Base-by-base conservation (phyloP, 108 stramenopile species). In the Mediolabrus comicus region DNA sequence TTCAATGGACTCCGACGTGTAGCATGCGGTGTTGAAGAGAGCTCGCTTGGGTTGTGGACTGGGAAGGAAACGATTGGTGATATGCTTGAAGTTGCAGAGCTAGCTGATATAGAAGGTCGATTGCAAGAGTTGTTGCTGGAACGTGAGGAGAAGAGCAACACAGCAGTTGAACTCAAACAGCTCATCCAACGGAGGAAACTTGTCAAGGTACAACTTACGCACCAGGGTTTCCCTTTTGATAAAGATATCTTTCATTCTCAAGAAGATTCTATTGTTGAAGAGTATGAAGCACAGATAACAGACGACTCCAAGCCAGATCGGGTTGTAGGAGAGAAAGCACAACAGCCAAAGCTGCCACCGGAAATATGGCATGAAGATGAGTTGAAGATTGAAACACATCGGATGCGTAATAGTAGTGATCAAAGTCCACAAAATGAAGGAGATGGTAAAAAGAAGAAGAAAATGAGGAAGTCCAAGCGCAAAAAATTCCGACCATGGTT, bases 1-100 rank as follows among this genome's bases (percentile, higher is more conserved):
- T 89, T 83, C 60, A 71, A 59, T 4, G 57, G 61, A 3, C 53
- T 89, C 58, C 65, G 70, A 58, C 74, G 84, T 53, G 82, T 89
- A 16, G 19, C 67, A 22, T 53, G 62, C 51, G 76, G 69, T 33
- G 27, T n/a, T 34, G 62, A 65, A 29, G 46, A 58, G 19, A 69
- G 74, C 28, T 62, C 46, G 2, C 35, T 26, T 62, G 79, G 74
- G 4, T 41, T 80, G 26, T 80, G 79, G 79, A 80, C 72, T 24
- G 52, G 26, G 25, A 33, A 57, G 27, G 53, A 57, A 52, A 51
- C 49, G 12, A 54, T 73, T 10, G 41, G 14, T n/a, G 26, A 61
- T 17, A 53, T 71, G 5, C 64, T 27, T 6, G 54, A 64, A 24
- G 54, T 5, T 14, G 17, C 34, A 26, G 65, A 71, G 49, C 25